phyloP scores from a whole-genome alignment of 306 rosid genomes.

The Castanospermum australe region DNA sequence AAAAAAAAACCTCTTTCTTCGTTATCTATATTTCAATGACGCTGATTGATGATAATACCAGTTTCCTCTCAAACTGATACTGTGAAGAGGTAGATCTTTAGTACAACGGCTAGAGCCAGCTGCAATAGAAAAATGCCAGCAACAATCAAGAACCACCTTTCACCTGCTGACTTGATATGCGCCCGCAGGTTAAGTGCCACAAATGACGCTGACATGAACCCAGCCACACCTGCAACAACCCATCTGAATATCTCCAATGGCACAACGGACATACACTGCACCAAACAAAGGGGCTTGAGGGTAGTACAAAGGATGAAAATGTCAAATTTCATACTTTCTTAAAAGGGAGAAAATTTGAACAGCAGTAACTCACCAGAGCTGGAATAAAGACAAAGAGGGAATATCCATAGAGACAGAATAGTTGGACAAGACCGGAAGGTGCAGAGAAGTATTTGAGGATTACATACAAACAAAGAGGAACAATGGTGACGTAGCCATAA shows the following conservation, averaged over 20 bases:
- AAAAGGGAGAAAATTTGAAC: not conserved
- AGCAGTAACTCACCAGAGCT: constrained; percentile 60
- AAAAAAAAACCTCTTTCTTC: constrained; percentile 26
- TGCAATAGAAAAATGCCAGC: constrained; percentile 76
- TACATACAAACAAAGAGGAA: constrained; percentile 63
- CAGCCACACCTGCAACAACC: constrained; percentile 72
- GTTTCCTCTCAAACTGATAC: constrained; percentile 50
- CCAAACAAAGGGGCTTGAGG: not conserved
- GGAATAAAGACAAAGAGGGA: constrained; percentile 79
- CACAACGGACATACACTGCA: constrained; percentile 75
- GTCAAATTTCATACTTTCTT: not conserved
- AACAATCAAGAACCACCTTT: constrained; percentile 78
- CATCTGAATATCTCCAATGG: constrained; percentile 73
- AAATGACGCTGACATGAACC: constrained; percentile 83
- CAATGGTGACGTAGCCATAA: constrained; percentile 74
- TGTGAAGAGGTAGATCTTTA: constrained; percentile 71
- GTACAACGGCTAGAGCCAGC: constrained; percentile 59
- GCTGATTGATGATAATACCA: not conserved
- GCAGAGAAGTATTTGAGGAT: constrained; percentile 85
- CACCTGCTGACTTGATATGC: constrained; percentile 78
- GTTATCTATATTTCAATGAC: constrained; percentile 41
- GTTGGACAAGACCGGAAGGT: constrained; percentile 80
- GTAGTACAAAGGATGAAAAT: not conserved
- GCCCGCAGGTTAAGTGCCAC: constrained; percentile 88
- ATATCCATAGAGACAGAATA: constrained; percentile 86